Conservation (phyloP, 257 asterid genomes). For the Salvia hispanica region DNA sequence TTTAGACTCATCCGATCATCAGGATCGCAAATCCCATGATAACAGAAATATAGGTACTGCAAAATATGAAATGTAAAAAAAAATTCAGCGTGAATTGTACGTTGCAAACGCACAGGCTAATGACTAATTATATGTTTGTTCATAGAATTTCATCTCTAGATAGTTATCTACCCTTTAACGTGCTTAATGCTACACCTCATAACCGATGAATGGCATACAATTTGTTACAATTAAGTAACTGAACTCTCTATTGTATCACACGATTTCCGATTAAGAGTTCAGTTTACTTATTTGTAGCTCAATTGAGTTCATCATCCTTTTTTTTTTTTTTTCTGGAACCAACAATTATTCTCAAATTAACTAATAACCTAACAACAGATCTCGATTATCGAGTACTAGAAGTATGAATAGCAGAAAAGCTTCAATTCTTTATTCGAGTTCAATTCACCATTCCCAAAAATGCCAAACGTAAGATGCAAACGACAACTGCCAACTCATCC, state of each 20-base stretch:
- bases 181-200: constrained; percentile 13
- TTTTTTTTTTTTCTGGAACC: not conserved
- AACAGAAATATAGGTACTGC: not conserved
- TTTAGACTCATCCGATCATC: constrained; percentile 43
- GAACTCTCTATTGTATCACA: not conserved
- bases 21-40: constrained; percentile 24
- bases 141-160: too few species aligned
- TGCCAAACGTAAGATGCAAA: not conserved
- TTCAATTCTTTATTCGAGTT: not conserved
- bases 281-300: constrained; percentile 17
- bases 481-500: constrained; percentile 5
- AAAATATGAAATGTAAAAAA: constrained; percentile 20
- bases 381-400: constrained; percentile 14
- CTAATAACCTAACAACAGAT: not conserved
- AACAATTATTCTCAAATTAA: constrained; percentile 14
- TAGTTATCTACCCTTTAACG: not conserved
- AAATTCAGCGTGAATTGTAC: constrained; percentile 20
- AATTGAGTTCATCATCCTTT: constrained; percentile 7
- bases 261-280: not conserved
- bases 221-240: too few species aligned
- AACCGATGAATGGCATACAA: not conserved
- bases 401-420: constrained; percentile 8
- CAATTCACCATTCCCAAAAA: constrained; percentile 13
- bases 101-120: constrained; percentile 23
- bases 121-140: not conserved